Percentiles rank a stretch among this genome's conserved stretches.
phyloP scores from a whole-genome alignment of 1,284 basidiomycete species.

The Afroboletus lepidellus region DNA sequence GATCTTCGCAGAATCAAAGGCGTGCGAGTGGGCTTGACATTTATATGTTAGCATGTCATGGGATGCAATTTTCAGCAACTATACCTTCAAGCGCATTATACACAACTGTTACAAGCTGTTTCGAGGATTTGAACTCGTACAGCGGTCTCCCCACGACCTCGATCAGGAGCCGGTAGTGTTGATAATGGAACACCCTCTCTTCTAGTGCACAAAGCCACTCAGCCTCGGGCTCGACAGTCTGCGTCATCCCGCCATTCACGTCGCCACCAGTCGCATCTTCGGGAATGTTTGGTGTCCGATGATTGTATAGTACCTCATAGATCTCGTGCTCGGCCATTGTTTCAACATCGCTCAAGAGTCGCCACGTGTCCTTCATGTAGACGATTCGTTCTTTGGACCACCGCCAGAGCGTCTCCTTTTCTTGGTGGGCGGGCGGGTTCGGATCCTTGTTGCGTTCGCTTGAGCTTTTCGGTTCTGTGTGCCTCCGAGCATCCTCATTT shows the following conservation, averaged over 20 bases:
- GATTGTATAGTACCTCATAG: slow-evolving; percentile 17
- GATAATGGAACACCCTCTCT: not conserved
- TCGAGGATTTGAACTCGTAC: not conserved
- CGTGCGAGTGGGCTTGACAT: slow-evolving; percentile 5
- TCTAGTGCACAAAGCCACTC: not conserved
- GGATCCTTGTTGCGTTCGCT: too few relatives aligned
- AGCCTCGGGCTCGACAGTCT: not conserved
- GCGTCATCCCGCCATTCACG: not conserved
- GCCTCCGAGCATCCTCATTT: too few relatives aligned
- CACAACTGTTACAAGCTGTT: not conserved
- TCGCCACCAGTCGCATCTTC: not conserved
- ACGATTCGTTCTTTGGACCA: not conserved
- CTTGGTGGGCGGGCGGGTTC: not conserved
- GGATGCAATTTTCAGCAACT: not conserved
- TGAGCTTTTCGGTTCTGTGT: too few relatives aligned
- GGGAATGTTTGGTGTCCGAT: slow-evolving; percentile 9
- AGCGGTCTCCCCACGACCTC: not conserved
- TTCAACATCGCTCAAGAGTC: not conserved
- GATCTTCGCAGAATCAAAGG: not conserved
- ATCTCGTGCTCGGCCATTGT: slow-evolving; percentile 18
- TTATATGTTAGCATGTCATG: not conserved
- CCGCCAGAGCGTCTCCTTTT: not conserved
- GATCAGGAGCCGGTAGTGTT: slow-evolving; percentile 4
- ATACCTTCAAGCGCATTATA: not conserved
- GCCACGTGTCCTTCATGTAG: not conserved